Base-by-base conservation (phyloP, 192 early-diverging fungal genomes). In the Coemansia nantahalensis region DNA sequence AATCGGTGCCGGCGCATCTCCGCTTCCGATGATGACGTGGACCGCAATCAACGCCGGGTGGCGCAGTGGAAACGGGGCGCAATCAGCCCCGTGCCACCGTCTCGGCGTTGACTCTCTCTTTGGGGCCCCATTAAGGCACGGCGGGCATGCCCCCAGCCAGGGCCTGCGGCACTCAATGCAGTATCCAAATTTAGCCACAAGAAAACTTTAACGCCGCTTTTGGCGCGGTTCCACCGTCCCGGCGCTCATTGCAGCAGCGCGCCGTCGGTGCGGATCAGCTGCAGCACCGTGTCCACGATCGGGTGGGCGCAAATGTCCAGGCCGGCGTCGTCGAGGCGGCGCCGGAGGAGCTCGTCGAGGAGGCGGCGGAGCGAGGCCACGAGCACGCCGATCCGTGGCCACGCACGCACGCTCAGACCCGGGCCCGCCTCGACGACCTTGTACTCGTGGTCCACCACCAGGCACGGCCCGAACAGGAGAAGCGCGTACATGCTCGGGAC, bases 401-500 rank as follows among this genome's bases (percentile, higher is more conserved):
- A 92, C 4, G 92, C 88, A 34, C 87, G 71, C 44, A 91, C 75
- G 23, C 80, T 78, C 41, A 87, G 51, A 28, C 77, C 82, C 0
- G 41, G 42, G 12, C 86, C 88, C 26, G 89, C 58, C 4, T 52
- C 48, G 4, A 91, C 51, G 1, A 86, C 82, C 22, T 84, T 76
- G 12, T 85, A 83, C 18, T 81, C 63, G 56, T 86, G 82, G 52
- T 92, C 87, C 7, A 91, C 84, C 4, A 62, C 47, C 5, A 93
- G 61, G 9, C 24, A 16, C 8, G 90, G 90, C 12, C 93, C 93
- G 79, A 95, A 90, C 66, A 95, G 70, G 16, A 95, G 56, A 23
- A 95, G 23, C 0, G 85, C 83, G 59, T 85, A 90, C 35, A 84
- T 48, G 0, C 86, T 82, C 6, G 85, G 79, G 45, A 65, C 67